Base-by-base conservation (phyloP, 2,329 filamentous ascomycete genomes). In the Sclerotinia spermophila region DNA sequence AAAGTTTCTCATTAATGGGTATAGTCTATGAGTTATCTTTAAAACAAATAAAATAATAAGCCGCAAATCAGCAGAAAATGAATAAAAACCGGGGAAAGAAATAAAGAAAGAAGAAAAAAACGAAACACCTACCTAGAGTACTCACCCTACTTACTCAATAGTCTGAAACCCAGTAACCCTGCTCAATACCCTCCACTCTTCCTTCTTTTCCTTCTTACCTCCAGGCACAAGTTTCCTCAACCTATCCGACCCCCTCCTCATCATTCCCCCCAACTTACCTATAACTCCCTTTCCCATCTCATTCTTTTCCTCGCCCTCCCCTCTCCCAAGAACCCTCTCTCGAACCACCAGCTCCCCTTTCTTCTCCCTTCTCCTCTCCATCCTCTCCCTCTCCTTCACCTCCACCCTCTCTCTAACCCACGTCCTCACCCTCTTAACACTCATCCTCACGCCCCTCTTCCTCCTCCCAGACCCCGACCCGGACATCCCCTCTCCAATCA, bases 91-190 rank as follows among this genome's bases (percentile, higher is more conserved):
- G 17, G 24, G 27, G 40, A 7, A 44, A 2, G 15, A 33, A 21
- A 24, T 3, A 21, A 44, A 24, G 4, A 3, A 45, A 24, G 11
- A 45, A 48, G 4, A 0, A 24, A 58, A 27, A 48, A 48, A 33
- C 15, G 8, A 33, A 62, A 62, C 15, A 48, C 42, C 19, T 42
- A 62, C 42, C 42, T 58, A 38, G 55, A 58, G 19, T 38, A 17
- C 55, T 58, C 21, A 38, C 55, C 56, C 35, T n/a, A 17, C 35
- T 15, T 62, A 62, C 60, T 62, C 60, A n/a, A 62, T 62, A 17
- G 30, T 13, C 35, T 60, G 40, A 62, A 45, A 45, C 3, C 60
- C 60, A 27, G 8, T 45, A 35, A 62, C 45, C 60, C 60, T 62
- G 7, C 15, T 33, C 60, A 45, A 33, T 0, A 30, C 40, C 3